Conservation (phyloP, 352 stramenopile species). For the Phytophthora brassicae region DNA sequence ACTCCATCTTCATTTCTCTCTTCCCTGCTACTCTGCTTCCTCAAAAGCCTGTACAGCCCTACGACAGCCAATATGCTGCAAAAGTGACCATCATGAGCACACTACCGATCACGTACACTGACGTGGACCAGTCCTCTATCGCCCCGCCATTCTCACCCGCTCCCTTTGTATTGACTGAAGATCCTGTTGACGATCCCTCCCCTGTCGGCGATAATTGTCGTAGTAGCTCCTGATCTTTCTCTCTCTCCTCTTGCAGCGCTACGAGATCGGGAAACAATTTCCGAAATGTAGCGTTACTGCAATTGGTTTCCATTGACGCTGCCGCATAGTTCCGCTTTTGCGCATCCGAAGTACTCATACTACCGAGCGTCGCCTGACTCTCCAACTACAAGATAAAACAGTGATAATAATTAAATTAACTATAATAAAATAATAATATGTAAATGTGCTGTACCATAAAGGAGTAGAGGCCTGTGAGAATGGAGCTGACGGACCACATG, state of each 20-base stretch:
- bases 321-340: slow-evolving; percentile 85
- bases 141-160: slow-evolving; percentile 23
- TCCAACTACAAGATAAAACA: slow-evolving; percentile 44
- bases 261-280: slow-evolving; percentile 91
- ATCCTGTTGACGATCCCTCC: slow-evolving; percentile 9
- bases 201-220: slow-evolving; percentile 27
- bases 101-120: slow-evolving; percentile 41
- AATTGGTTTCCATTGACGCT: slow-evolving; percentile 83
- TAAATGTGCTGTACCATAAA: slow-evolving; percentile 85
- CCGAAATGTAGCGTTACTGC: slow-evolving; percentile 73
- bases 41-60: too few species aligned
- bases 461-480: slow-evolving; percentile 94
- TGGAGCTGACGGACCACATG: slow-evolving; percentile 95
- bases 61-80: slow-evolving; percentile 55
- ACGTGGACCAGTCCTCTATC: slow-evolving; percentile 46
- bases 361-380: slow-evolving; percentile 86
- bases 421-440: slow-evolving; percentile 24
- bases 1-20: slow-evolving; percentile 13
- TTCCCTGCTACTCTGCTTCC: not conserved
- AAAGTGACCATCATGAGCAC: slow-evolving; percentile 43
- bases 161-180: slow-evolving; percentile 18
- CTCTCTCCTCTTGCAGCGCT: slow-evolving; percentile 60
- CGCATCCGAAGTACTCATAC: slow-evolving; percentile 82
- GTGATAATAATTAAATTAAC: slow-evolving; percentile 1
- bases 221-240: slow-evolving; percentile 47